Base-by-base conservation (phyloP, 192 early-diverging fungal species). In the Lobosporangium transversale region DNA sequence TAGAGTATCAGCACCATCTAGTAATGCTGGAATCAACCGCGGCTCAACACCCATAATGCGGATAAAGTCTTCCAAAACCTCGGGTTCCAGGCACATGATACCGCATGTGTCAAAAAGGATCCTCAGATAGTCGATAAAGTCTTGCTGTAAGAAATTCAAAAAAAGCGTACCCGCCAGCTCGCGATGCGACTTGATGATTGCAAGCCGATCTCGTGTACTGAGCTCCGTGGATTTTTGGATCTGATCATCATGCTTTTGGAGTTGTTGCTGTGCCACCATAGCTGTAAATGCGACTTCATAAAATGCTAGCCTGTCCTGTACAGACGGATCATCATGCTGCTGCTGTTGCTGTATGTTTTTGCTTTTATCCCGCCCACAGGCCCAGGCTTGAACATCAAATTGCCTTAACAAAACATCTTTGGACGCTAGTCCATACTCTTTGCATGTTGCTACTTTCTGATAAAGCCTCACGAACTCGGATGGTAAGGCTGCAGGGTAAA, bases 31-130 rank as follows among this genome's bases (percentile, higher is more conserved):
- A 12, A 76, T 36, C 33, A 67, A 20, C 37, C 59, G 33, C 26
- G 73, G 73, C 47, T 76, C 73, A 5, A 62, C 73, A 23, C 73
- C 73, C 73, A 76, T 47, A 24, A 76, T 76, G 0, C 73, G 63
- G 17, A 67, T 67, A 40, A 62, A 76, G 23, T 76, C 73, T 36
- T 76, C 59, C 26, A 76, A 48, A 4, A 62, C 73, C 30, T 76
- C 73, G 9, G 73, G 73, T 33, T 76, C 73, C 11, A 76, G 12
- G 36, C 73, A 67, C 73, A 67, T 76, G 4, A 58, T 76, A 1
- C 63, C 73, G 24, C 73, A 76, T 12, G 73, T 76, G 47, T 76
- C 53, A 23, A 76, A 76, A 4, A 76, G 40, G 47, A 67, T 76
- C 29, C 73, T 5, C 11, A 76, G 53, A 24, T 76, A 76, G 20